phyloP scores from a whole-genome alignment of 225 moss, liverwort and hornwort genomes.

The Pseudoscleropodium purum region DNA sequence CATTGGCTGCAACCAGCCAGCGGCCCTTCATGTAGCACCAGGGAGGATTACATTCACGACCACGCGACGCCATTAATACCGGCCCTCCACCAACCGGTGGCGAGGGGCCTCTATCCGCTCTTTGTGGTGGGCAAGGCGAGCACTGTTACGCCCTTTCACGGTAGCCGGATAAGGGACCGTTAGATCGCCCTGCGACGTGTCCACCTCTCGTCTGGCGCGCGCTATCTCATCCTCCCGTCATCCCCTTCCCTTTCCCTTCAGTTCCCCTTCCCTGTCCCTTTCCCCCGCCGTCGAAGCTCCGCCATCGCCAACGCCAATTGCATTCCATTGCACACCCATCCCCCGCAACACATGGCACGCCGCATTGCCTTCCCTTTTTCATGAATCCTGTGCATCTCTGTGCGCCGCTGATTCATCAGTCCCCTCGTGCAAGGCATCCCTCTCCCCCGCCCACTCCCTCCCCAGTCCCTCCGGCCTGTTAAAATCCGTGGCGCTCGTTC shows the following conservation, averaged over 20 bases:
- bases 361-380: background rate
- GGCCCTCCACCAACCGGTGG: constrained; percentile 22
- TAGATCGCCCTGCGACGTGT: constrained; percentile 14
- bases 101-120: constrained; percentile 30
- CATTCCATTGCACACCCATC: background rate
- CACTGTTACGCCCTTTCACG: background rate
- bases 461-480: background rate
- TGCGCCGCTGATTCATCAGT: constrained; percentile 7
- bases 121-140: constrained; percentile 20
- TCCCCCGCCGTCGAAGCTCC: background rate
- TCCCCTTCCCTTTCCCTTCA: background rate
- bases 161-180: constrained; percentile 28
- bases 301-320: background rate
- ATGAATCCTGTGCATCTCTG: background rate
- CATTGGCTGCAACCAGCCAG: background rate
- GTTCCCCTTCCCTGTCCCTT: background rate
- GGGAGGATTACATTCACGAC: background rate
- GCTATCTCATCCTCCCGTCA: constrained; percentile 1
- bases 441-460: background rate
- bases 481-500: background rate
- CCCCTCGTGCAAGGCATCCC: constrained; percentile 5
- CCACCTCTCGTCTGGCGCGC: constrained; percentile 9
- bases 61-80: background rate
- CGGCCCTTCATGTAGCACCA: background rate
- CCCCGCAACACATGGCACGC: constrained; percentile 16